Conservation (phyloP, 306 rosid species). For the Corylus avellana region DNA sequence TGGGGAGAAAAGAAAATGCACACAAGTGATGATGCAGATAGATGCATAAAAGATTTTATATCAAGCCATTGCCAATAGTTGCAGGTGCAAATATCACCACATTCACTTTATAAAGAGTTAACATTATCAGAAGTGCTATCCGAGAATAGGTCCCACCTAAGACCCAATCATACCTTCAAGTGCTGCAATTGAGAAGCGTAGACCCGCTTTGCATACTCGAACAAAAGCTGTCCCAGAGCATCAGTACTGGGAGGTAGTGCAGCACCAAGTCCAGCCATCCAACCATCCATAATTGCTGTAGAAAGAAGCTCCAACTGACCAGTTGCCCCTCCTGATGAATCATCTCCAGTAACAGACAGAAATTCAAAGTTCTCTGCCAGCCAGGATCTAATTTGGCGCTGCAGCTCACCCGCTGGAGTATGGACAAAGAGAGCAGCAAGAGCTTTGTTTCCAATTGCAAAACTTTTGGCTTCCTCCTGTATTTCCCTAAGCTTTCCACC, state of each 20-base stretch:
- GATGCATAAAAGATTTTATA: not conserved
- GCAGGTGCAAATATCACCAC: not conserved
- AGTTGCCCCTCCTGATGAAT: conserved; percentile 74
- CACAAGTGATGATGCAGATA: not conserved
- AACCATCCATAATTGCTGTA: conserved; percentile 99
- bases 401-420: conserved; percentile 98
- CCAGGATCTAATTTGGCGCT: conserved; percentile 98
- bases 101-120: not conserved
- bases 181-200: conserved; percentile 93
- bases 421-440: conserved; percentile 98
- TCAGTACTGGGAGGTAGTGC: conserved; percentile 90
- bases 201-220: conserved; percentile 86
- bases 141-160: conserved; percentile 6
- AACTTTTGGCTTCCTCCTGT: conserved; percentile 87
- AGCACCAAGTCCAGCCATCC: conserved; percentile 99
- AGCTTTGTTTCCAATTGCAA: conserved; percentile 84
- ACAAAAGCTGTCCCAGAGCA: conserved; percentile 94
- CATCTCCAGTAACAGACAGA: conserved; percentile 75
- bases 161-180: conserved; percentile 64
- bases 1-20: not conserved
- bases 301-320: conserved; percentile 99
- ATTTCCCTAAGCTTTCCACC: conserved; percentile 97
- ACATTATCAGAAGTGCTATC: not conserved
- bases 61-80: not conserved
- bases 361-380: conserved; percentile 87